Evolutionary conservation across 2,329 filamentous ascomycete species (phyloP).

Genomic region (Camptophora hylomeconis): DNA sequence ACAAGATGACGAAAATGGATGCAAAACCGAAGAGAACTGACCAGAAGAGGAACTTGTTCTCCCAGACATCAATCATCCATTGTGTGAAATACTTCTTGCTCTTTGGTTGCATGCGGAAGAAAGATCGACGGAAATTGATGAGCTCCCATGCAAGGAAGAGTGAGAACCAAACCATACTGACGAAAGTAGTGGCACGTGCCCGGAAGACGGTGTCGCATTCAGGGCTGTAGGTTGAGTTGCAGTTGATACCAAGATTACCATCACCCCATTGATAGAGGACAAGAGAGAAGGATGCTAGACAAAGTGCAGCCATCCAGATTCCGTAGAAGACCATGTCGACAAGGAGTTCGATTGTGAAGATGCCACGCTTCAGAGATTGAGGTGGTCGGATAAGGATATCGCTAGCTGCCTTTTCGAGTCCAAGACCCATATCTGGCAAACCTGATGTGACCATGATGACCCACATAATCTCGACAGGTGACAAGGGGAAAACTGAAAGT

Average conservation of each 20-base stretch:
- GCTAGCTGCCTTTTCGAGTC: conserved; percentile 59
- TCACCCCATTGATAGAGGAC: conserved; percentile 25
- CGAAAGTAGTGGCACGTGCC: conserved; percentile 62
- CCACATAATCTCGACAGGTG: conserved; percentile 78
- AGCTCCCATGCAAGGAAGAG: conserved; percentile 69
- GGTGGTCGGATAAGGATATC: conserved; percentile 73
- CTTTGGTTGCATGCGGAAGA: conserved; percentile 42
- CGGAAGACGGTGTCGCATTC: conserved; percentile 53
- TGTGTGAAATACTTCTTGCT: conserved; percentile 47
- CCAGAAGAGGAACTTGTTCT: conserved; percentile 58
- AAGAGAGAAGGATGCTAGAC: conserved; percentile 26
- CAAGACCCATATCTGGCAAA: conserved; percentile 74
- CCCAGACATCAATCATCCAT: conserved; percentile 52
- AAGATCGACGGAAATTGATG: conserved; percentile 55
- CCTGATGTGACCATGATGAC: conserved; percentile 84
- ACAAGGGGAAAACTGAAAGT: conserved; percentile 71
- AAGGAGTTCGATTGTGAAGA: conserved; percentile 29
- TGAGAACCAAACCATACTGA: conserved; percentile 61
- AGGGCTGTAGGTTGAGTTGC: conserved; percentile 44
- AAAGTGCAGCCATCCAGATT: conserved; percentile 34
- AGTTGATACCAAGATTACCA: conserved; percentile 40
- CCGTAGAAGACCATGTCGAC: conserved; percentile 30
- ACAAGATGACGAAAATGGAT: conserved; percentile 39
- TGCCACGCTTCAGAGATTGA: conserved; percentile 39
- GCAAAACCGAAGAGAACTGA: conserved; percentile 43